Percentiles rank a stretch among this genome's conserved stretches.
phyloP scores from a whole-genome alignment of 768 basidiomycete genomes.

The Obba rivulosa region DNA sequence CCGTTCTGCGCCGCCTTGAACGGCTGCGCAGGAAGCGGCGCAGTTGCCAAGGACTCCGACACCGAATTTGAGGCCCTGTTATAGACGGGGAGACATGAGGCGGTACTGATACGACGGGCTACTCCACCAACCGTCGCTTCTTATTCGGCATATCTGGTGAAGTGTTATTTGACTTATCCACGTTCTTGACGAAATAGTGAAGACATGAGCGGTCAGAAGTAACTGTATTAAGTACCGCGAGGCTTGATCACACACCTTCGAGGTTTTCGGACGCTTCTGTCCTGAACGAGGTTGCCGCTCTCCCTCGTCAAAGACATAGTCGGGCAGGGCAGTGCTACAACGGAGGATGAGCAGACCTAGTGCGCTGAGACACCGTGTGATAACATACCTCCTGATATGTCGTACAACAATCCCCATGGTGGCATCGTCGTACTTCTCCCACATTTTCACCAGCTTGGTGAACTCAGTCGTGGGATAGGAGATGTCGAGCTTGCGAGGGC shows the following conservation, averaged over 20 bases:
- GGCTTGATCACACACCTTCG: conserved; percentile 40
- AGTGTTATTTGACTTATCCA: conserved; percentile 54
- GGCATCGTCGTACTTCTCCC: conserved; percentile 91
- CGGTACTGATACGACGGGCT: background rate
- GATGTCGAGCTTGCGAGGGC: conserved; percentile 86
- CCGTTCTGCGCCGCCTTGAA: conserved; percentile 12
- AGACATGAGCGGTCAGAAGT: conserved; percentile 2
- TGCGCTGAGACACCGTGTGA: too few species aligned
- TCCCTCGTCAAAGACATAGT: conserved; percentile 76
- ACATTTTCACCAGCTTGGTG: conserved; percentile 86
- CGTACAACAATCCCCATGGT: conserved; percentile 94
- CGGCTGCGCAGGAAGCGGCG: background rate
- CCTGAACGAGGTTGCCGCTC: conserved; percentile 69
- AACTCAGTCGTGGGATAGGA: conserved; percentile 97
- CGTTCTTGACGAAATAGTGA: conserved; percentile 38
- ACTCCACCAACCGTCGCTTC: conserved; percentile 57
- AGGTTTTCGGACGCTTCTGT: conserved; percentile 68
- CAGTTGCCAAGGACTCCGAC: conserved; percentile 5
- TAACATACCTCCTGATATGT: conserved; percentile 77
- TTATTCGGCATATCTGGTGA: conserved; percentile 72
- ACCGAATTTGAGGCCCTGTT: conserved; percentile 15
- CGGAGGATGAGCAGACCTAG: conserved; percentile 7
- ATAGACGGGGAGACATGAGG: conserved; percentile 5
- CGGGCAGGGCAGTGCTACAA: conserved; percentile 66
- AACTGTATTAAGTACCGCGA: background rate